These are phyloP conservation scores for Metrosideros polymorpha DNA, from an alignment of 441 rosid genomes.

Conservation along the genomic window DNA sequence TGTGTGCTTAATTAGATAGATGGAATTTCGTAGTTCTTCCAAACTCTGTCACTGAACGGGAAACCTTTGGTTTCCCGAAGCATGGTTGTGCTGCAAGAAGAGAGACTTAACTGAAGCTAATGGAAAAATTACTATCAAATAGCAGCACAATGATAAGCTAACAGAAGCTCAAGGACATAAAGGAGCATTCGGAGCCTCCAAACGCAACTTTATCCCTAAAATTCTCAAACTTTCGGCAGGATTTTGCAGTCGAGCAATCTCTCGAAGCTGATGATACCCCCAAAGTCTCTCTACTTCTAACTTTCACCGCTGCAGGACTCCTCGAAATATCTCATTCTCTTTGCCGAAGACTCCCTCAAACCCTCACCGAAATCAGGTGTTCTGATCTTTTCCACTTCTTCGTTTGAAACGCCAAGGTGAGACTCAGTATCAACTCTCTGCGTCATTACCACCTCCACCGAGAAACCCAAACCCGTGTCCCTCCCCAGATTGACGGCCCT, in stretches of 20 bases:
- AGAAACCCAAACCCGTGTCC: conserved; percentile 28
- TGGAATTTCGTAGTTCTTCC: too few species aligned
- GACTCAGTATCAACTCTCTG: background rate
- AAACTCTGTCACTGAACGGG: too few species aligned
- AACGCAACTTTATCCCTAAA: background rate
- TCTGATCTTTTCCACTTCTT: conserved; percentile 7
- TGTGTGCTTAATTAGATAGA: too few species aligned
- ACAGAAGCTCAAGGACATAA: too few species aligned
- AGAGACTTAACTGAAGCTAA: too few species aligned
- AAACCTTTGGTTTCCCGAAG: too few species aligned
- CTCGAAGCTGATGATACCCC: background rate
- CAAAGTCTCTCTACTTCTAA: background rate
- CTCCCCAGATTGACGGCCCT: conserved; percentile 22
- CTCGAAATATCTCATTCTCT: background rate
- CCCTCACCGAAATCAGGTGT: background rate
- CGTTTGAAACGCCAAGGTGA: background rate
- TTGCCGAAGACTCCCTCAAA: conserved; percentile 2
- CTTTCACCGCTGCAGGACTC: background rate
- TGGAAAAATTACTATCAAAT: too few species aligned
- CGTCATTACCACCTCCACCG: conserved; percentile 11
- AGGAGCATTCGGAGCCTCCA: background rate
- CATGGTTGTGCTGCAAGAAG: too few species aligned
- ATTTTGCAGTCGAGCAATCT: background rate
- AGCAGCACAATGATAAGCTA: too few species aligned
- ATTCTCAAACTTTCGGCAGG: background rate